Percentiles rank a stretch among this genome's conserved stretches.
These are phyloP conservation scores for Geotrichum siamense DNA, from an alignment of 1,139 yeast species.

Conservation along the genomic window DNA sequence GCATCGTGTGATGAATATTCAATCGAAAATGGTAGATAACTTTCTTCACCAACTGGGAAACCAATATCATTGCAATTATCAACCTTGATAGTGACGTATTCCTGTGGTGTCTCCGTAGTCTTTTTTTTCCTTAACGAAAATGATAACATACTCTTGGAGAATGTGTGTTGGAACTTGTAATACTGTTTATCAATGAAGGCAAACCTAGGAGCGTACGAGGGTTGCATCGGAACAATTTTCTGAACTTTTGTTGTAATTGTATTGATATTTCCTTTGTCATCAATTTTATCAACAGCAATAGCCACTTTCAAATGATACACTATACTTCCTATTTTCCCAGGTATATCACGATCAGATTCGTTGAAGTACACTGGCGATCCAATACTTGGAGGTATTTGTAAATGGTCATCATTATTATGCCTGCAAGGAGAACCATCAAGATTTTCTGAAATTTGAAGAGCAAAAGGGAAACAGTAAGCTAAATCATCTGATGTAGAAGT, in stretches of 20 bases:
- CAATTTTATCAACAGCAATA: background rate
- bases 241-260: background rate
- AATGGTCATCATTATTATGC: background rate
- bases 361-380: background rate
- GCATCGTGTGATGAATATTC: too few relatives aligned
- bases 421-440: background rate
- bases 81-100: background rate
- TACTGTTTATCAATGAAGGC: background rate
- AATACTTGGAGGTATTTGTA: background rate
- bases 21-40: too few relatives aligned
- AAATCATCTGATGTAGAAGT: background rate
- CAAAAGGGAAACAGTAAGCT: background rate
- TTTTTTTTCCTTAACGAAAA: too few relatives aligned
- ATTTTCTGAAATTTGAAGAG: background rate
- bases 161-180: background rate
- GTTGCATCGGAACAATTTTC: background rate
- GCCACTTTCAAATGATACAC: background rate
- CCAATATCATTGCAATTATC: background rate
- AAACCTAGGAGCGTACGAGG: background rate
- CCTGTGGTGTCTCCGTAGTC: too few relatives aligned
- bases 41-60: too few relatives aligned
- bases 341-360: background rate
- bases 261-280: background rate
- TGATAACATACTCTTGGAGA: background rate
- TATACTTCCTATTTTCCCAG: background rate